Conservation (phyloP, 2,329 filamentous ascomycete species). For the Trichoderma cornu-damae region DNA sequence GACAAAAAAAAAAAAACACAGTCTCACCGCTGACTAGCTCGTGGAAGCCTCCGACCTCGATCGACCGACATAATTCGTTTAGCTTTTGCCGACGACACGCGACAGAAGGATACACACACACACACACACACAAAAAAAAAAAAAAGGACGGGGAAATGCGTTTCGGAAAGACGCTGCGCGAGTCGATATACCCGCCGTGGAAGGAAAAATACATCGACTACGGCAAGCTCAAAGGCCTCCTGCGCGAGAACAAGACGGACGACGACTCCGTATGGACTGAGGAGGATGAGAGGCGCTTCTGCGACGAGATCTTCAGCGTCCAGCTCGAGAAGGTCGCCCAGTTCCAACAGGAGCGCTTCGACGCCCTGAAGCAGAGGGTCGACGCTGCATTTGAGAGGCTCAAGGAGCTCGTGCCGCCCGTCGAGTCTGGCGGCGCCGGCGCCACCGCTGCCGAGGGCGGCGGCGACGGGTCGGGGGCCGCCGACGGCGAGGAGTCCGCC, state of each 20-base stretch:
- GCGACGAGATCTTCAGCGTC: conserved; percentile 88
- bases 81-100: background rate
- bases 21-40: too few species aligned
- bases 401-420: conserved; percentile 64
- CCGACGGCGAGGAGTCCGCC: conserved; percentile 46
- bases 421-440: conserved; percentile 32
- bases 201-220: conserved; percentile 95
- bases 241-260: conserved; percentile 66
- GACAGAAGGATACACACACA: too few species aligned
- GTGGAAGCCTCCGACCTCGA: too few species aligned
- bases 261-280: conserved; percentile 79
- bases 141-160: conserved; percentile 58
- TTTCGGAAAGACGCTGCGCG: conserved; percentile 83
- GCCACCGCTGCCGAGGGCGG: conserved; percentile 20
- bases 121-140: background rate
- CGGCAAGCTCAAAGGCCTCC: conserved; percentile 79
- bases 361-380: conserved; percentile 48
- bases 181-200: conserved; percentile 80
- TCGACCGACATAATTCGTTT: too few species aligned
- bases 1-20: too few species aligned
- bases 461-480: conserved; percentile 30
- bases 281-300: conserved; percentile 87
- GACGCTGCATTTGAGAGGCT: conserved; percentile 63
- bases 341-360: conserved; percentile 79
- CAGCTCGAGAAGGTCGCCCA: conserved; percentile 91